These are phyloP conservation scores for Dactylellina cionopaga DNA, from an alignment of 2,329 filamentous ascomycete genomes.

Conservation along the genomic window DNA sequence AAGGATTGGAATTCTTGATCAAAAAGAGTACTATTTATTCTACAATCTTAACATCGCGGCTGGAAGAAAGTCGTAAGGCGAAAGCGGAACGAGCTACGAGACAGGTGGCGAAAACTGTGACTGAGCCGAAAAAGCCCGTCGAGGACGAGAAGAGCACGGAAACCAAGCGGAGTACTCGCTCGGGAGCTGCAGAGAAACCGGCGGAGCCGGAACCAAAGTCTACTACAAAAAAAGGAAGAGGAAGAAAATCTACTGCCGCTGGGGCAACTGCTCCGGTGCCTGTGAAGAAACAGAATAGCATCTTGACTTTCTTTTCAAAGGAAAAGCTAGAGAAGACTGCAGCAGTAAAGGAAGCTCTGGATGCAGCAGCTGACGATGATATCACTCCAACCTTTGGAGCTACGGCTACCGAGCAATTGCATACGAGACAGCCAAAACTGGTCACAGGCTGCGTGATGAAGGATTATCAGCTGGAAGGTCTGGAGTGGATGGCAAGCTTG, in stretches of 20 bases:
- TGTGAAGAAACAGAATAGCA: slow-evolving; percentile 60
- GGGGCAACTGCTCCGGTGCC: slow-evolving; percentile 44
- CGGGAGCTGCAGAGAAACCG: slow-evolving; percentile 31
- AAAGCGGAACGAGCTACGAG: slow-evolving; percentile 49
- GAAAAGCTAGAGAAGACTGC: slow-evolving; percentile 67
- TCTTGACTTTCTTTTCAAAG: slow-evolving; percentile 71
- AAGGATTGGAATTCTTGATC: slow-evolving; percentile 55
- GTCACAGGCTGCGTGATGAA: slow-evolving; percentile 90
- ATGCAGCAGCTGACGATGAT: slow-evolving; percentile 68
- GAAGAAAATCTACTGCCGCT: slow-evolving; percentile 55
- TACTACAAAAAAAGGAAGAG: slow-evolving; percentile 54
- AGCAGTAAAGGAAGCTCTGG: slow-evolving; percentile 68
- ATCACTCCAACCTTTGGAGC: slow-evolving; percentile 62
- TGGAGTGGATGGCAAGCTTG: slow-evolving; percentile 86
- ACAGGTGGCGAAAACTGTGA: slow-evolving; percentile 13
- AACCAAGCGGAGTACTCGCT: slow-evolving; percentile 48
- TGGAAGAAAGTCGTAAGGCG: slow-evolving; percentile 53
- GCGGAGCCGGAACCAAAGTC: slow-evolving; percentile 25
- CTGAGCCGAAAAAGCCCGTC: slow-evolving; percentile 42
- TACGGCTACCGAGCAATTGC: slow-evolving; percentile 70
- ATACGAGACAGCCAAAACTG: slow-evolving; percentile 83
- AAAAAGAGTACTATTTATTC: slow-evolving; percentile 57
- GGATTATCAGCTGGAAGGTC: slow-evolving; percentile 89
- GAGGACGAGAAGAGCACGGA: slow-evolving; percentile 35
- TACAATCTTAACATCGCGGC: slow-evolving; percentile 58